phyloP scores from a whole-genome alignment of 805 yeast species.

The Wickerhamiella spandovensis region DNA sequence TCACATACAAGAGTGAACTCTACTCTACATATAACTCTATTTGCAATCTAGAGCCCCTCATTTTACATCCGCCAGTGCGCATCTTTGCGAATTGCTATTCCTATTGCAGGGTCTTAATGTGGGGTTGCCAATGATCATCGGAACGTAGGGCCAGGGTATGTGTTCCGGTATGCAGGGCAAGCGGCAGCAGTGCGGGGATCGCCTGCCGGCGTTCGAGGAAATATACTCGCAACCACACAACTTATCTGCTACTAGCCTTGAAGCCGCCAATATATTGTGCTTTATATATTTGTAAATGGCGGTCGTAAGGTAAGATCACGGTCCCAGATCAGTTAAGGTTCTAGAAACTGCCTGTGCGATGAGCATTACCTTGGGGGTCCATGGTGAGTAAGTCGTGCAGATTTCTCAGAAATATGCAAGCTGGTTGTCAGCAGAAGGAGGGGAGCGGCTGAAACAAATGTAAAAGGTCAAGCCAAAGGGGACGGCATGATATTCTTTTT shows the following conservation, averaged over 20 bases:
- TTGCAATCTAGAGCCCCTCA: too few relatives aligned
- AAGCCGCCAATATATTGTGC: too few relatives aligned
- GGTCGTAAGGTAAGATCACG: background rate
- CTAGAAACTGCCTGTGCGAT: background rate
- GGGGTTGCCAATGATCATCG: background rate
- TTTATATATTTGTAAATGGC: too few relatives aligned
- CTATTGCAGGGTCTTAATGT: background rate
- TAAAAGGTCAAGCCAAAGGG: too few relatives aligned
- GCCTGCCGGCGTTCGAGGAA: background rate
- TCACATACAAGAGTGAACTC: too few relatives aligned
- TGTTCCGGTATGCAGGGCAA: background rate
- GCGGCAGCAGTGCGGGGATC: background rate
- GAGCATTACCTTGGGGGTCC: background rate
- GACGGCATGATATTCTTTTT: too few relatives aligned
- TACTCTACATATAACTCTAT: too few relatives aligned
- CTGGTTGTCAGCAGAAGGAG: background rate
- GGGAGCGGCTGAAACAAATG: too few relatives aligned
- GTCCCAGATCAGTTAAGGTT: background rate
- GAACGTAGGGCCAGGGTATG: background rate
- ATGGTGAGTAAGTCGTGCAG: background rate
- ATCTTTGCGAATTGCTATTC: too few relatives aligned
- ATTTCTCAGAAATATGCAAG: background rate
- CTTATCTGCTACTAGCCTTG: too few relatives aligned
- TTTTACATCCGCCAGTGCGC: too few relatives aligned
- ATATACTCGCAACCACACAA: too few relatives aligned